Percentiles rank a stretch among this genome's conserved stretches.
These are phyloP conservation scores for Aspergillus avenaceus DNA, from an alignment of 495 filamentous ascomycete genomes.

Conservation along the genomic window DNA sequence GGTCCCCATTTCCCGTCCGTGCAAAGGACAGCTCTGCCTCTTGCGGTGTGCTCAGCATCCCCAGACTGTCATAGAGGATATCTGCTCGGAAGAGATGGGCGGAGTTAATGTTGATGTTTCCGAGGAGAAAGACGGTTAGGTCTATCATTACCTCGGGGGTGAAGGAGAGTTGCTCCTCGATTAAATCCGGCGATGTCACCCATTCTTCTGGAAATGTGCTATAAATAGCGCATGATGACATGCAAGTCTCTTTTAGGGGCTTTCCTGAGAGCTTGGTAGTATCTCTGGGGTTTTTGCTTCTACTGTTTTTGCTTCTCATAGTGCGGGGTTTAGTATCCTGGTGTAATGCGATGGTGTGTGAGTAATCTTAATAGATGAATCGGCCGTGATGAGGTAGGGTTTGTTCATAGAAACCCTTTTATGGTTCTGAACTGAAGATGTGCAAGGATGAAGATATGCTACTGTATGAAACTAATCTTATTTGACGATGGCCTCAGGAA, in stretches of 20 bases:
- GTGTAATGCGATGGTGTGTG: neutral
- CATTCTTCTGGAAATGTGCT: conserved; percentile 17
- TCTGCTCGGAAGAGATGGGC: conserved; percentile 83
- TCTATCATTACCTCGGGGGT: conserved; percentile 52
- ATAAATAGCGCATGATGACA: conserved; percentile 14
- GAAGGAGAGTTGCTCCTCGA: conserved; percentile 40
- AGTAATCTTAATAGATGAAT: too few relatives aligned
- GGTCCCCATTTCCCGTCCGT: neutral
- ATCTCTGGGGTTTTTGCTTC: conserved; percentile 17
- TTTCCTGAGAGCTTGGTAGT: conserved; percentile 24
- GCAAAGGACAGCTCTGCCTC: conserved; percentile 22
- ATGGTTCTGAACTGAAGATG: too few relatives aligned
- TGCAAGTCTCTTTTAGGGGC: conserved; percentile 26
- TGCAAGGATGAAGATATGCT: too few relatives aligned
- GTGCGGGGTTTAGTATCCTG: neutral
- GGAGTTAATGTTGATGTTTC: conserved; percentile 84
- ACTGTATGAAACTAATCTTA: too few relatives aligned
- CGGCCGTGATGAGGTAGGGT: too few relatives aligned
- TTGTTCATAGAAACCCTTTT: too few relatives aligned
- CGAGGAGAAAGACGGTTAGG: conserved; percentile 69
- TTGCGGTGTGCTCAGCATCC: conserved; percentile 26
- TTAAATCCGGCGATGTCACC: conserved; percentile 32
- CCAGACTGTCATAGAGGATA: conserved; percentile 58
- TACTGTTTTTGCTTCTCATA: neutral
- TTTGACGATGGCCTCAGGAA: too few relatives aligned